Conservation (phyloP, 1,284 basidiomycete genomes). For the Ganoderma lingzhi region DNA sequence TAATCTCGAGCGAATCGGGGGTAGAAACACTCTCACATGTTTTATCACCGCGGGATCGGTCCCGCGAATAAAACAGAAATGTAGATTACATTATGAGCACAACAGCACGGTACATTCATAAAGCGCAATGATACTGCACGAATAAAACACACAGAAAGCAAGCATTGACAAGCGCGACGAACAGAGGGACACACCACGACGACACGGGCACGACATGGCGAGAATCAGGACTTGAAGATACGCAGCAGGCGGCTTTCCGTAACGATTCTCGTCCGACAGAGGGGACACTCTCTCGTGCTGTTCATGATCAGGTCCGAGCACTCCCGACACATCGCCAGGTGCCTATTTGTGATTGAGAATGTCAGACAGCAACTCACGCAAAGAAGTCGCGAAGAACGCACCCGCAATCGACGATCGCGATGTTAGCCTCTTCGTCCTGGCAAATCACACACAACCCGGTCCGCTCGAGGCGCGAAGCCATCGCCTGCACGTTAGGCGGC, state of each 20-base stretch:
- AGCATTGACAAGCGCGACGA: background rate
- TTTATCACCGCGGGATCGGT: background rate
- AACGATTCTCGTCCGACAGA: constrained; percentile 87
- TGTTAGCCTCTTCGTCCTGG: constrained; percentile 90
- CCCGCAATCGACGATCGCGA: constrained; percentile 95
- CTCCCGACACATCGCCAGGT: constrained; percentile 82
- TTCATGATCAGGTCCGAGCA: constrained; percentile 88
- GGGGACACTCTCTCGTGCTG: constrained; percentile 82
- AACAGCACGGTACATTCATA: background rate
- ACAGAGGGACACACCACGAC: background rate
- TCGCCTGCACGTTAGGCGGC: constrained; percentile 43
- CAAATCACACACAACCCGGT: constrained; percentile 87
- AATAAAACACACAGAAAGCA: background rate
- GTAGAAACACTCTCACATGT: background rate
- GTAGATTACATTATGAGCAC: constrained; percentile 2
- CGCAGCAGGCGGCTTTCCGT: constrained; percentile 82
- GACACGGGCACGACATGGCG: background rate
- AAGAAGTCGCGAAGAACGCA: constrained; percentile 47
- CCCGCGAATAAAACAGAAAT: too few relatives aligned
- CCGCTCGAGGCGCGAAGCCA: constrained; percentile 59
- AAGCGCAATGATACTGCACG: background rate
- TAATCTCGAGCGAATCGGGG: background rate
- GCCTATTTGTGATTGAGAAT: constrained; percentile 51
- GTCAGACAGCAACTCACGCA: background rate
- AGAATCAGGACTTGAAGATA: constrained; percentile 73